Percentiles rank a stretch among this genome's conserved stretches.
Conservation (phyloP, 805 yeast species). For the Candida vaughaniae region DNA sequence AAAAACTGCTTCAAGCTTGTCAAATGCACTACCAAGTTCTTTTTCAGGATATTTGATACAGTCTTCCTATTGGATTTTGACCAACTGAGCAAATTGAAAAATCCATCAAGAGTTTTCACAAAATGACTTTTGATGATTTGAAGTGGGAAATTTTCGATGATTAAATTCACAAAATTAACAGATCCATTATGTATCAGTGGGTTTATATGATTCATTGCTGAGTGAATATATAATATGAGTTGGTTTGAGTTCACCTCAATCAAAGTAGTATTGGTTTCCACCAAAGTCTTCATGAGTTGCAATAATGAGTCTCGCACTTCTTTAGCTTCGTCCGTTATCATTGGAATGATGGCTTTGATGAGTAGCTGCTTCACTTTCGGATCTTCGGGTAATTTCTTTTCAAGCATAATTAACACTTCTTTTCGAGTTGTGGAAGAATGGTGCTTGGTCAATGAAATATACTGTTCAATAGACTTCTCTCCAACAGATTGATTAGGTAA, state of each 20-base stretch:
- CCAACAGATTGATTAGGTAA: slow-evolving; percentile 45
- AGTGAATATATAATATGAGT: slow-evolving; percentile 71
- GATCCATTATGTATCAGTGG: slow-evolving; percentile 76
- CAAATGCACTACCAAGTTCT: slow-evolving; percentile 42
- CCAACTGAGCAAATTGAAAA: slow-evolving; percentile 77
- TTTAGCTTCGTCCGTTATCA: slow-evolving; percentile 64
- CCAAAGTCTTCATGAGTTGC: slow-evolving; percentile 47
- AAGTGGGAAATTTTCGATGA: slow-evolving; percentile 55
- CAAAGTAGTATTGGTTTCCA: slow-evolving; percentile 50
- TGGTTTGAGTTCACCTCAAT: slow-evolving; percentile 59
- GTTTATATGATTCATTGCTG: slow-evolving; percentile 91
- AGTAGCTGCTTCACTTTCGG: slow-evolving; percentile 53
- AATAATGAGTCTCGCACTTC: slow-evolving; percentile 61
- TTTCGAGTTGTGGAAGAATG: slow-evolving; percentile 69
- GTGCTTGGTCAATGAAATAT: slow-evolving; percentile 70
- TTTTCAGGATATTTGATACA: slow-evolving; percentile 27
- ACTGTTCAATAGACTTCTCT: slow-evolving; percentile 48
- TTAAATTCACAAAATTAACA: slow-evolving; percentile 59
- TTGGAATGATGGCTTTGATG: slow-evolving; percentile 55
- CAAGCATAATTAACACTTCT: slow-evolving; percentile 60
- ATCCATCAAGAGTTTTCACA: slow-evolving; percentile 65
- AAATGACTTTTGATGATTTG: slow-evolving; percentile 63
- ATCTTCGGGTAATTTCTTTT: slow-evolving; percentile 51
- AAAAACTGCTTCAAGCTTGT: slow-evolving; percentile 42
- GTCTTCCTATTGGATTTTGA: slow-evolving; percentile 41